phyloP scores from a whole-genome alignment of 2,329 filamentous ascomycete species.

The Cladosporium phlei region DNA sequence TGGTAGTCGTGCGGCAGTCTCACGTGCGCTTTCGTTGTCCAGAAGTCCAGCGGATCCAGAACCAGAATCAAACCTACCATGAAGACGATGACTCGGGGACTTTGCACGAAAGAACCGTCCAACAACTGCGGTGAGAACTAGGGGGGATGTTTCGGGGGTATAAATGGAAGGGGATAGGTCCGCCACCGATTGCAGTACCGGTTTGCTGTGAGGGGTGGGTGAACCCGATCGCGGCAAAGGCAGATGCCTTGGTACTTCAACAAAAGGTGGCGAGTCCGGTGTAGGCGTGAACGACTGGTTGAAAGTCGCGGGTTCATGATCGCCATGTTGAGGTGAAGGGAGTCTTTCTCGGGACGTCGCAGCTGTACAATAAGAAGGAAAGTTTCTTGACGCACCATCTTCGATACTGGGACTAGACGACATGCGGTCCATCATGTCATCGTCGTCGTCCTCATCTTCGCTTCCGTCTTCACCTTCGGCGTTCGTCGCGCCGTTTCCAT shows the following conservation, averaged over 20 bases:
- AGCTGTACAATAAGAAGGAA: background rate
- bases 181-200: background rate
- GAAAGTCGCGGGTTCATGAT: constrained; percentile 22
- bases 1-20: too few relatives aligned
- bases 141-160: constrained; percentile 8
- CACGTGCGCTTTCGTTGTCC: constrained; percentile 19
- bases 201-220: background rate
- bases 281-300: constrained; percentile 30
- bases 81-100: constrained; percentile 45
- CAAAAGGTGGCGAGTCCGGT: constrained; percentile 41
- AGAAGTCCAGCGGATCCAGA: constrained; percentile 30
- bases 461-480: constrained; percentile 33
- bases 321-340: constrained; percentile 12
- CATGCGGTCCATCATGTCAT: constrained; percentile 98
- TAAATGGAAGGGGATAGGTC: constrained; percentile 4
- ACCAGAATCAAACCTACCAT: constrained; percentile 45
- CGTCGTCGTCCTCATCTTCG: constrained; percentile 65
- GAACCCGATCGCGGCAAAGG: constrained; percentile 26
- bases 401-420: constrained; percentile 98
- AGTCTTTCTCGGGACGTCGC: constrained; percentile 3
- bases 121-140: constrained; percentile 7
- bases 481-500: constrained; percentile 29
- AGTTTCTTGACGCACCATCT: constrained; percentile 77
- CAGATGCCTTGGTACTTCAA: constrained; percentile 37
- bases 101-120: constrained; percentile 12